These are phyloP conservation scores for Bolboschoenoplectus hybrid DNA, from an alignment of 202 grass and related monocot genomes.

Conservation along the genomic window DNA sequence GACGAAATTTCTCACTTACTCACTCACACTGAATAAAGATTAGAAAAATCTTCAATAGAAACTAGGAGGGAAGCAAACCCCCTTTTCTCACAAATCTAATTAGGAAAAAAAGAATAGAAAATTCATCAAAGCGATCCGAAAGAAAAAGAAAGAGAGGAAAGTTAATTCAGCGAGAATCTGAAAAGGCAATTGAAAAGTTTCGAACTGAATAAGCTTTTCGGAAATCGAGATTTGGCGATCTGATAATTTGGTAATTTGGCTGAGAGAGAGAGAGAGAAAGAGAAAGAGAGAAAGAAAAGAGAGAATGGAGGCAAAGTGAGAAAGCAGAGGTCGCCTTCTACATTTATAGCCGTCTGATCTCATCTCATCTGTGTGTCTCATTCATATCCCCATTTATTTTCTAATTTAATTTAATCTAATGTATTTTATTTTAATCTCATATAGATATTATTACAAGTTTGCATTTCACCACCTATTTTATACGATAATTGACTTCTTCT, in stretches of 20 bases:
- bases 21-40: background rate
- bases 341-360: slow-evolving; percentile 3
- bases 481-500: background rate
- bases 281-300: background rate
- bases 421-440: too few relatives aligned
- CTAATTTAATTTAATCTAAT: too few relatives aligned
- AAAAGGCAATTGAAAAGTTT: background rate
- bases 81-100: background rate
- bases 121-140: background rate
- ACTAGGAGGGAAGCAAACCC: background rate
- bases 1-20: background rate
- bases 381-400: background rate
- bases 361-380: background rate
- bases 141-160: background rate
- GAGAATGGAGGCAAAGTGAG: background rate
- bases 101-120: background rate
- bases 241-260: background rate
- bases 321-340: slow-evolving; percentile 7
- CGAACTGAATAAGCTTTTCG: background rate
- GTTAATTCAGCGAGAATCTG: too few relatives aligned
- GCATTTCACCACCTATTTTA: slow-evolving; percentile 3
- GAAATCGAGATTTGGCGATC: too few relatives aligned
- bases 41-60: background rate
- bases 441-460: background rate
- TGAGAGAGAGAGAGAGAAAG: slow-evolving; percentile 39